Base-by-base conservation (phyloP, 148 eudicot genomes). In the Oxyria digyna region DNA sequence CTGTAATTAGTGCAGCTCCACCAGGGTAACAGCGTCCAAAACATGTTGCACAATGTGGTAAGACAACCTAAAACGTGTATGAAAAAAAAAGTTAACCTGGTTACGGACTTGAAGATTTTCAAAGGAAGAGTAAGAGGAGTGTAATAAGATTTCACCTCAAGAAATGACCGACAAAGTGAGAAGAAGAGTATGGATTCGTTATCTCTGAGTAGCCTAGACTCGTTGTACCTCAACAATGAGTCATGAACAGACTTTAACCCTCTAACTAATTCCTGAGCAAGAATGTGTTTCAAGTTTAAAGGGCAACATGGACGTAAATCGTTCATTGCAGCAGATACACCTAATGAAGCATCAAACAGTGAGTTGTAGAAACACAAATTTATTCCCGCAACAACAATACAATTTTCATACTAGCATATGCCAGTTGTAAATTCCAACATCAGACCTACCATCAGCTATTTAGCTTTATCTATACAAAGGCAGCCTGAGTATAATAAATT, bases 251-350 rank as follows among this genome's bases (percentile, higher is more conserved):
- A 84, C 76, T 69, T 91, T 76, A 94, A 75, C 29, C 97, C 96
- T 75, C 81, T 88, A 12, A 81, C 85, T 78, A 94, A 77, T 77
- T 94, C 97, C 79, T 94, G 97, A 62, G 99, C 87, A 59, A 94
- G 91, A 54, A 94, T 79, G 67, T 87, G 85, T 75, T 88, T 94
- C 84, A 94, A 85, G 80, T 97, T 88, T 70, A 87, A 69, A 74
- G 99, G 99, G 46, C 96, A 96, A 72, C 99, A 94, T 24, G 99
- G 99, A 17, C 99, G 96, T 68, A 94, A 74, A 65, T 94, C 99
- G 57, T 94, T 94, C 97, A 94, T 85, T 72, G 97, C 93, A 20
- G 87, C 90, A 57, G 99, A 87, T 68, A 94, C 90, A 78, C 99
- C 99, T 94, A 80, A 42, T 55, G 66, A 37, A 46, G 67, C 33